Evolutionary conservation across 2,329 filamentous ascomycete genomes (phyloP).

Genomic region (Cercospora sp.): DNA sequence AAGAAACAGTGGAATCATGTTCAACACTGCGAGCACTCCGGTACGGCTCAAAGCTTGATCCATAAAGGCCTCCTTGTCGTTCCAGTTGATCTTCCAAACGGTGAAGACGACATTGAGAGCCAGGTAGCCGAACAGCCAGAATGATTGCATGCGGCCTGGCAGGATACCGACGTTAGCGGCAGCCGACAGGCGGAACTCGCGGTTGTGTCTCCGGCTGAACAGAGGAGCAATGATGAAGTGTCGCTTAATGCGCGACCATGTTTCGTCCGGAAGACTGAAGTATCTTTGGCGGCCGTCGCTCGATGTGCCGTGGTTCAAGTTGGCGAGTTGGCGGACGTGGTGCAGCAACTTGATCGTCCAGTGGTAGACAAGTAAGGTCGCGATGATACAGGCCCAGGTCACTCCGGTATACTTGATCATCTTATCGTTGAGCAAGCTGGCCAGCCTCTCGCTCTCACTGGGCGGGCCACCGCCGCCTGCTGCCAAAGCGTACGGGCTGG

Average conservation of each 20-base stretch:
- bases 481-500: conserved; percentile 18
- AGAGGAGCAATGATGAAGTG: conserved; percentile 51
- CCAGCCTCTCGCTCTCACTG: conserved; percentile 20
- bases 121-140: conserved; percentile 51
- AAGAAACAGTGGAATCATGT: conserved; percentile 76
- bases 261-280: conserved; percentile 64
- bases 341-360: conserved; percentile 60
- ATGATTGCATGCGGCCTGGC: conserved; percentile 50
- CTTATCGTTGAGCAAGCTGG: conserved; percentile 31
- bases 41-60: conserved; percentile 67
- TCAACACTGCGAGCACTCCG: conserved; percentile 68
- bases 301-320: conserved; percentile 70
- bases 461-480: conserved; percentile 10
- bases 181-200: conserved; percentile 52
- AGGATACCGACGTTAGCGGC: conserved; percentile 53
- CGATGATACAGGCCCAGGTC: conserved; percentile 63
- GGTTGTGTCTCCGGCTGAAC: conserved; percentile 51
- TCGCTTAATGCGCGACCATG: conserved; percentile 48
- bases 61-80: conserved; percentile 66
- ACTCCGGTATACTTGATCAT: conserved; percentile 39
- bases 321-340: conserved; percentile 72
- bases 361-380: conserved; percentile 66
- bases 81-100: conserved; percentile 58
- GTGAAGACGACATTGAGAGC: conserved; percentile 51
- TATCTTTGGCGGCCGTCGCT: conserved; percentile 62